A percentile compares a stretch with the other conserved stretches of the same genome.
Evolutionary conservation across 148 eudicot genomes (phyloP).

Genomic region (Arctostaphylos glauca): DNA sequence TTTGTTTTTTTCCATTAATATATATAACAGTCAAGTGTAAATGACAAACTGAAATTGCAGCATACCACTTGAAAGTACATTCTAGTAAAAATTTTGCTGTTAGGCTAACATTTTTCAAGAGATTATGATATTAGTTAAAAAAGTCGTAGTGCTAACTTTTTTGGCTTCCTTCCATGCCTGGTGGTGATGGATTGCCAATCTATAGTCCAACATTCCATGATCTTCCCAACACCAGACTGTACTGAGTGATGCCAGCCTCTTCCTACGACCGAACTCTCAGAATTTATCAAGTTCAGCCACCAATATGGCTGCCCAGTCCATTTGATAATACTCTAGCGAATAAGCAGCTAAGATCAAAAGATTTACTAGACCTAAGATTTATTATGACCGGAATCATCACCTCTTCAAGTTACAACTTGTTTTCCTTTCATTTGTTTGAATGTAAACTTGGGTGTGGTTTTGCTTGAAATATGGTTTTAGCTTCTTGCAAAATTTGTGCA

Average conservation of each 20-base stretch:
- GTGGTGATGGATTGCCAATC: no score
- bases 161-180: no score
- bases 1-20: no score
- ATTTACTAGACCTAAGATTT: background rate
- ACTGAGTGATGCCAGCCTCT: background rate
- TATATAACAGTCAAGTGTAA: no score
- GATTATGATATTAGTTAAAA: no score
- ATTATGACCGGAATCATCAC: background rate
- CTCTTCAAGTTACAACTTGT: background rate
- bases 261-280: background rate
- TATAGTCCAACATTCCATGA: no score
- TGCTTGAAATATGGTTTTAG: background rate
- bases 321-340: background rate
- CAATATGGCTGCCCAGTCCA: background rate
- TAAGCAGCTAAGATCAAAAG: background rate
- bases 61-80: no score
- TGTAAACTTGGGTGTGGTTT: background rate
- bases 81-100: no score
- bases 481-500: background rate
- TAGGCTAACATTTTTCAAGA: no score
- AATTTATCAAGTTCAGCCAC: background rate
- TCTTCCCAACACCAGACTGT: no score
- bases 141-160: no score
- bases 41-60: no score
- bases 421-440: background rate